Evolutionary conservation across 108 stramenopile genomes (phyloP).

Genomic region (Skeletonema potamos): DNA sequence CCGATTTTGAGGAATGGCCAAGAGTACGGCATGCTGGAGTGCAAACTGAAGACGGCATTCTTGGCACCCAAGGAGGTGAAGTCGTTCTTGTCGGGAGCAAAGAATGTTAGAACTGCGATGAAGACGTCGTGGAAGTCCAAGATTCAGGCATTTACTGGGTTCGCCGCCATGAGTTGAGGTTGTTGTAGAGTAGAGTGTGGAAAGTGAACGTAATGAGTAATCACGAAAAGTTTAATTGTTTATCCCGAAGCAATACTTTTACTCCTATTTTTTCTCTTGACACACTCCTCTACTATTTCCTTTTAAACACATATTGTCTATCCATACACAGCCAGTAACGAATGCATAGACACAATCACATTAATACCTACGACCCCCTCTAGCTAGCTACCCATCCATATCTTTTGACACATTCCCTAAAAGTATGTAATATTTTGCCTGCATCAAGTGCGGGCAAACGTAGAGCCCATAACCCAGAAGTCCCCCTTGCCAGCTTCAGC

Average conservation of each 20-base stretch:
- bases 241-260: neutral
- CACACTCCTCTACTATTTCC: too few relatives aligned
- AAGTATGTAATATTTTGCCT: too few relatives aligned
- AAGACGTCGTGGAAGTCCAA: neutral
- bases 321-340: neutral
- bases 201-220: neutral
- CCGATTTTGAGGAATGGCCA: slow-evolving; percentile 41
- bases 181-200: neutral
- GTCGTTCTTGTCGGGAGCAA: slow-evolving; percentile 17
- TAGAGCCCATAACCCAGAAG: too few relatives aligned
- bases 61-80: slow-evolving; percentile 27
- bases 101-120: neutral
- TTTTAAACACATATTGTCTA: neutral
- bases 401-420: neutral
- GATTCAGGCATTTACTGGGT: neutral
- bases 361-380: neutral
- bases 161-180: neutral
- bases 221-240: neutral
- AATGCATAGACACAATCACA: neutral
- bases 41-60: slow-evolving; percentile 29
- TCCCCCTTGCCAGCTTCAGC: too few relatives aligned
- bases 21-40: slow-evolving; percentile 41
- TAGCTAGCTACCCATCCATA: neutral
- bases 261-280: neutral
- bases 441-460: too few relatives aligned